Conservation (phyloP, 164 flowering plant species). For the Platanus orientalis region DNA sequence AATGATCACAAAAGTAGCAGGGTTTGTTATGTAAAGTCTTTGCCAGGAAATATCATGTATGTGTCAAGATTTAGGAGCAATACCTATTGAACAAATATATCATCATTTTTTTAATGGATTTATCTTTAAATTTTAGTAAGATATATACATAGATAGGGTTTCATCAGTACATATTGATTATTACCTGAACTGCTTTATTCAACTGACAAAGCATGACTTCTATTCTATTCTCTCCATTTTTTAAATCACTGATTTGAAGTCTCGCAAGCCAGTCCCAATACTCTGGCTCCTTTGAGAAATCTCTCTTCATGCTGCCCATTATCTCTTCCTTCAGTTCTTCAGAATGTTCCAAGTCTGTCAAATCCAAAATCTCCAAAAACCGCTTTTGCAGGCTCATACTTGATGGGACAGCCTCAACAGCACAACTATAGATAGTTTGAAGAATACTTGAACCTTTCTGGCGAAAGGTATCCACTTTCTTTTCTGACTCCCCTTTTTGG, state of each 20-base stretch:
- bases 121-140: no score
- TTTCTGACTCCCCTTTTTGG: slow-evolving; percentile 27
- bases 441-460: slow-evolving; percentile 56
- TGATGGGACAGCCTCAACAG: slow-evolving; percentile 65
- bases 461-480: slow-evolving; percentile 45
- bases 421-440: slow-evolving; percentile 50
- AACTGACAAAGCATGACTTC: slow-evolving; percentile 23
- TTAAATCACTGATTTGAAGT: slow-evolving; percentile 24
- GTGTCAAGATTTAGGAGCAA: background rate
- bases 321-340: slow-evolving; percentile 60
- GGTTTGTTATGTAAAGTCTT: background rate
- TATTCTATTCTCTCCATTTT: slow-evolving; percentile 17
- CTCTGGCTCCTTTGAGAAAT: slow-evolving; percentile 58
- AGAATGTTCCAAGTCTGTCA: slow-evolving; percentile 45
- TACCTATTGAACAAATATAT: background rate
- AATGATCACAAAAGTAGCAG: background rate
- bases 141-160: background rate
- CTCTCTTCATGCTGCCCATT: slow-evolving; percentile 59
- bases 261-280: slow-evolving; percentile 97
- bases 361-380: slow-evolving; percentile 68
- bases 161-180: background rate
- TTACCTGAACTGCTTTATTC: slow-evolving; percentile 58
- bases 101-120: no score
- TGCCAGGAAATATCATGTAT: background rate
- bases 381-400: slow-evolving; percentile 56